These are phyloP conservation scores for Chamaecrista fasciculata DNA, from an alignment of 306 rosid genomes.

Conservation along the genomic window DNA sequence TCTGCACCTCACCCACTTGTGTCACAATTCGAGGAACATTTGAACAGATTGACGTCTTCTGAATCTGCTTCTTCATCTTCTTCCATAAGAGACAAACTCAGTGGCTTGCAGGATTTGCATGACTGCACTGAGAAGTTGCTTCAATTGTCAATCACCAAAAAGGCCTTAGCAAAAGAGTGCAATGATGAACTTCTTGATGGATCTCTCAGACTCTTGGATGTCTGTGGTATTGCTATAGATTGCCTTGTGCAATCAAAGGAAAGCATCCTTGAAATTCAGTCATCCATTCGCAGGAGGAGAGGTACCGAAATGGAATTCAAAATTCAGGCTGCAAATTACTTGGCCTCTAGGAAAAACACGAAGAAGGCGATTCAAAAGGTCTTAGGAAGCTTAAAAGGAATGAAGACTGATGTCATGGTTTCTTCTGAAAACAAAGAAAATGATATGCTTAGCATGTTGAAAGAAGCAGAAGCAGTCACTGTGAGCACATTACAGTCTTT, in stretches of 20 bases:
- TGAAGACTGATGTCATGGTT: background rate
- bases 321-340: constrained; percentile 31
- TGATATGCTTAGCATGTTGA: constrained; percentile 16
- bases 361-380: constrained; percentile 36
- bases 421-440: constrained; percentile 13
- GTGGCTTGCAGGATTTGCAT: constrained; percentile 34
- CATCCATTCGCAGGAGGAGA: constrained; percentile 29
- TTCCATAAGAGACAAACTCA: constrained; percentile 23
- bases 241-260: constrained; percentile 34
- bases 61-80: constrained; percentile 35
- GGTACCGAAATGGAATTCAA: constrained; percentile 22
- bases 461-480: constrained; percentile 32
- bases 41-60: constrained; percentile 31
- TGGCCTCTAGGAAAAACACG: constrained; percentile 33
- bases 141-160: constrained; percentile 23
- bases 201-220: constrained; percentile 33
- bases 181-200: constrained; percentile 34
- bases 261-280: constrained; percentile 28
- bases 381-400: constrained; percentile 30
- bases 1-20: constrained; percentile 33
- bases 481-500: constrained; percentile 21
- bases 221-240: constrained; percentile 34
- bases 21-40: constrained; percentile 38
- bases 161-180: constrained; percentile 22
- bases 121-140: constrained; percentile 37